Conservation (phyloP, 2,329 filamentous ascomycete species). For the Epichloe gansuensis region DNA sequence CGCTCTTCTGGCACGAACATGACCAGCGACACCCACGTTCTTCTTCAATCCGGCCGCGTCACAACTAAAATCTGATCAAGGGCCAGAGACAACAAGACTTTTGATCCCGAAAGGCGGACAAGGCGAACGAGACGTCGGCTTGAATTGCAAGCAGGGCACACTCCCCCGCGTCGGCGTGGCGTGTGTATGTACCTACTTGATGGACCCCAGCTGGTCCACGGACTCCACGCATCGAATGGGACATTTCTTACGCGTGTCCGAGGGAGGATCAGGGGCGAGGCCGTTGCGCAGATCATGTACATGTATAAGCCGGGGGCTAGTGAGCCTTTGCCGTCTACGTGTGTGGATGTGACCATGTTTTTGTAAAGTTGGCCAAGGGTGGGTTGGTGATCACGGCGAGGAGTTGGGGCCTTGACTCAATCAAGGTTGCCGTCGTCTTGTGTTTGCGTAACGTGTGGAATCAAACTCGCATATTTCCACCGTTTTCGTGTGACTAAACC, state of each 20-base stretch:
- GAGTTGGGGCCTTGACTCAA: background rate
- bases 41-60: slow-evolving; percentile 1
- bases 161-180: background rate
- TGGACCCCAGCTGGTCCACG: background rate
- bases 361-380: slow-evolving; percentile 1
- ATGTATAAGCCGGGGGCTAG: background rate
- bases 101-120: background rate
- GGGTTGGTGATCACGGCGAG: background rate
- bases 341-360: slow-evolving; percentile 4
- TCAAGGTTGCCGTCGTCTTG: background rate
- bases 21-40: slow-evolving; percentile 1
- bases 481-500: too few species aligned
- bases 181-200: background rate
- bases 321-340: slow-evolving; percentile 2
- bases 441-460: background rate
- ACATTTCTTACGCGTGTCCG: too few species aligned
- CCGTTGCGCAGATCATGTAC: too few species aligned
- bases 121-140: slow-evolving; percentile 1
- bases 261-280: too few species aligned
- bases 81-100: background rate
- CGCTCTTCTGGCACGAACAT: background rate
- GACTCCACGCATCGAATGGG: too few species aligned
- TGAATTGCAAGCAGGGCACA: slow-evolving; percentile 3
- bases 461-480: too few species aligned
- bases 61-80: background rate